Evolutionary conservation across 345 rosid species (phyloP).

Genomic region (Capsella bursapastoris): DNA sequence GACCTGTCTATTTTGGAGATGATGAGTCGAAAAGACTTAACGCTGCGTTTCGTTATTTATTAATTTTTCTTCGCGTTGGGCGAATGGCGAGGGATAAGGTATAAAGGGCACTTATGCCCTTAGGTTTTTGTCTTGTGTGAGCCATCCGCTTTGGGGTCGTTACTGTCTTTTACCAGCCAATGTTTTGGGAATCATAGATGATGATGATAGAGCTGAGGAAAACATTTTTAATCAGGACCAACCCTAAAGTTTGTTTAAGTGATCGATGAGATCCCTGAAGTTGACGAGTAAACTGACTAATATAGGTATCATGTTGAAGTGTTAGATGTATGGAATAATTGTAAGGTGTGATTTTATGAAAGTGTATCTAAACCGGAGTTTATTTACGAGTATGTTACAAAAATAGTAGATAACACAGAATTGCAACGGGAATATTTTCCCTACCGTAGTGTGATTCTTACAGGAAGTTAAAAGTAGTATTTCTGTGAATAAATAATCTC

Average conservation of each 20-base stretch:
- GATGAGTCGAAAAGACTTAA: neutral
- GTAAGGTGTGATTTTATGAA: too few species aligned
- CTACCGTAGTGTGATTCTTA: neutral
- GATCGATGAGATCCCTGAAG: too few species aligned
- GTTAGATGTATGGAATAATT: too few species aligned
- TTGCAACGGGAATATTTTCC: neutral
- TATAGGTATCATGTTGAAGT: too few species aligned
- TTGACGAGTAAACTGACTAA: too few species aligned
- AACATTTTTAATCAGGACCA: neutral
- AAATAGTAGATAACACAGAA: neutral
- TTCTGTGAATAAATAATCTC: constrained; percentile 10
- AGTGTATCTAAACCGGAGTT: too few species aligned
- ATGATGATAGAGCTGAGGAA: neutral
- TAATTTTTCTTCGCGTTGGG: neutral
- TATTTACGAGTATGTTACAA: too few species aligned
- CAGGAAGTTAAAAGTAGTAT: neutral
- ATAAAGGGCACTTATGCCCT: constrained; percentile 28
- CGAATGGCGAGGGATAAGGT: constrained; percentile 10
- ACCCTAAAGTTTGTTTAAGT: too few species aligned
- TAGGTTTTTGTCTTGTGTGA: neutral
- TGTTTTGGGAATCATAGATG: neutral
- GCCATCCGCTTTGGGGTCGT: neutral
- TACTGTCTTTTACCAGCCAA: neutral
- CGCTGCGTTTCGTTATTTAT: constrained; percentile 33
- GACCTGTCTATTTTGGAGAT: neutral